A percentile compares a stretch with the other conserved stretches of the same genome.
These are phyloP conservation scores for Trametes maxima DNA, from an alignment of 768 basidiomycete species.

Conservation along the genomic window DNA sequence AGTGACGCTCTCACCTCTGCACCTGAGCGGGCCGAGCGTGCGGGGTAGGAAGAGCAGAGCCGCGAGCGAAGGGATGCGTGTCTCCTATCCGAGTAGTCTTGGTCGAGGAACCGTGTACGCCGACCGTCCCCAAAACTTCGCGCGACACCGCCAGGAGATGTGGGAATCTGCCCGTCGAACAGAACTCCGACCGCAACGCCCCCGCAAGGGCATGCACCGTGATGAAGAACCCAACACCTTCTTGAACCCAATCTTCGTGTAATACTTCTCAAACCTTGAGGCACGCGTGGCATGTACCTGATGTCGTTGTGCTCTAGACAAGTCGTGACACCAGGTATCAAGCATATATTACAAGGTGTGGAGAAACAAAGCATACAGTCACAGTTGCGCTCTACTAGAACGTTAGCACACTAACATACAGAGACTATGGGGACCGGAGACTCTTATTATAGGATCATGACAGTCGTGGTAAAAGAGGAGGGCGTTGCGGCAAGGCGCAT, in stretches of 20 bases:
- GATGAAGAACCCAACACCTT: not conserved
- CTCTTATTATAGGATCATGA: constrained; percentile 12
- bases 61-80: no score
- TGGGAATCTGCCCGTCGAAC: constrained; percentile 1
- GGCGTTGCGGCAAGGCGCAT: not conserved
- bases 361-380: constrained; percentile 1
- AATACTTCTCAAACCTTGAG: not conserved
- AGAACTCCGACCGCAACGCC: constrained; percentile 3
- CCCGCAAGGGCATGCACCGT: not conserved
- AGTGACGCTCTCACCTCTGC: no score
- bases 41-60: no score
- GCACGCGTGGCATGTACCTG: not conserved
- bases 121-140: not conserved
- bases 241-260: constrained; percentile 1
- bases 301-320: not conserved
- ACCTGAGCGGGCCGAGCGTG: no score
- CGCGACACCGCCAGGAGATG: not conserved
- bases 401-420: constrained; percentile 7
- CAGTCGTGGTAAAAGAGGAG: constrained; percentile 4
- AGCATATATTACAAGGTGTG: constrained; percentile 1
- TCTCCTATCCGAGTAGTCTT: no score
- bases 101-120: no score
- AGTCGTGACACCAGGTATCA: not conserved
- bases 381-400: not conserved
- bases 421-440: not conserved